These are phyloP conservation scores for Ligustrum vulgare DNA, from an alignment of 257 asterid genomes.

Conservation along the genomic window DNA sequence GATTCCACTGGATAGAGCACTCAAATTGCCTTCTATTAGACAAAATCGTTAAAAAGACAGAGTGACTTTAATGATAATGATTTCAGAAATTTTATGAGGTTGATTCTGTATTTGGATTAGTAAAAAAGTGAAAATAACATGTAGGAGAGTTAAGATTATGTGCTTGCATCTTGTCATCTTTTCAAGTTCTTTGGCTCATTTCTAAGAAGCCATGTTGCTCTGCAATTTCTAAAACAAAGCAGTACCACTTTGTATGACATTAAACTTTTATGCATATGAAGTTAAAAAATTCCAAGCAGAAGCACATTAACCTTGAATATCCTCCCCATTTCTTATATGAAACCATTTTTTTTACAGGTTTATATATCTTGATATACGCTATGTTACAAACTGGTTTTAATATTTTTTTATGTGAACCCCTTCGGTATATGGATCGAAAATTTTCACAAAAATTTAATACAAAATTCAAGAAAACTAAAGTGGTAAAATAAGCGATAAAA, in stretches of 20 bases:
- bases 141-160: background rate
- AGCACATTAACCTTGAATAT: background rate
- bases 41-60: background rate
- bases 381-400: background rate
- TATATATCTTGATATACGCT: background rate
- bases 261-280: background rate
- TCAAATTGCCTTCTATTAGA: slow-evolving; percentile 10
- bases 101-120: background rate
- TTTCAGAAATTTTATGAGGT: background rate
- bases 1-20: background rate
- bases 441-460: no score
- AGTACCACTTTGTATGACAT: slow-evolving; percentile 5
- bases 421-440: no score
- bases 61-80: background rate
- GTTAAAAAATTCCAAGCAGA: background rate
- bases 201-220: background rate
- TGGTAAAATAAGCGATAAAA: no score
- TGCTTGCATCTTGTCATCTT: background rate
- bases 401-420: no score
- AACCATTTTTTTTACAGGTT: background rate
- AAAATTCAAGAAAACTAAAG: no score
- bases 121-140: background rate
- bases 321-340: background rate
- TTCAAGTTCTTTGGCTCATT: slow-evolving; percentile 18
- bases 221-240: background rate